Percentiles rank a stretch among this genome's conserved stretches.
These are phyloP conservation scores for Leptographium lundbergii DNA, from an alignment of 2,329 filamentous ascomycete species.

Conservation along the genomic window DNA sequence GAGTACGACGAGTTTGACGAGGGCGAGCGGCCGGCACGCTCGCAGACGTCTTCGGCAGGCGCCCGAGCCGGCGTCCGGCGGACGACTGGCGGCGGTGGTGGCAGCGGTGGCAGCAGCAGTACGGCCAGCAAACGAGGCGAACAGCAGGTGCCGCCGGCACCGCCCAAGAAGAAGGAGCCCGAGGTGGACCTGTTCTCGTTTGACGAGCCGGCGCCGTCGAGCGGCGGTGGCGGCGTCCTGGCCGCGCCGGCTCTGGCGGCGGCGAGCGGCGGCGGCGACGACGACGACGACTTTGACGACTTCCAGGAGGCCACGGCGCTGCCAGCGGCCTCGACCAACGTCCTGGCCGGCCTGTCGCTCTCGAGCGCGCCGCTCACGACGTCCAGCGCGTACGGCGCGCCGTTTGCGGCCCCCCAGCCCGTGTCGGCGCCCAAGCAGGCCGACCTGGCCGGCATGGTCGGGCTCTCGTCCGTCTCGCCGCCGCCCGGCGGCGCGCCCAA, in stretches of 20 bases:
- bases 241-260: slow-evolving; percentile 23
- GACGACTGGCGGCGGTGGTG: slow-evolving; percentile 12
- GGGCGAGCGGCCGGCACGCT: slow-evolving; percentile 31
- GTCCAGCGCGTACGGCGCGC: slow-evolving; percentile 43
- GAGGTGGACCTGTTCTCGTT: slow-evolving; percentile 89
- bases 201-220: slow-evolving; percentile 47
- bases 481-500: slow-evolving; percentile 47
- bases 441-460: slow-evolving; percentile 68
- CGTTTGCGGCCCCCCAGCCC: slow-evolving; percentile 73
- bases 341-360: slow-evolving; percentile 19
- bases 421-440: slow-evolving; percentile 71
- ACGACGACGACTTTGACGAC: slow-evolving; percentile 94
- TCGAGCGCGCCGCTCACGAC: slow-evolving; percentile 32
- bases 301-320: slow-evolving; percentile 77
- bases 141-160: slow-evolving; percentile 28
- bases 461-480: slow-evolving; percentile 70
- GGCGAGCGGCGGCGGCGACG: slow-evolving; percentile 45
- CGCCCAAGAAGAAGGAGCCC: slow-evolving; percentile 72
- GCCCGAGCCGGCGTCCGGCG: slow-evolving; percentile 29
- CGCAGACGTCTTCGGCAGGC: slow-evolving; percentile 27
- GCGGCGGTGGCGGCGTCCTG: neutral
- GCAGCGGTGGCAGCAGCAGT: slow-evolving; percentile 16
- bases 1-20: slow-evolving; percentile 97
- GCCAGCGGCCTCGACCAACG: slow-evolving; percentile 15
- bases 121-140: slow-evolving; percentile 20